phyloP scores from a whole-genome alignment of 495 filamentous ascomycete genomes.

The Echria macrotheca region DNA sequence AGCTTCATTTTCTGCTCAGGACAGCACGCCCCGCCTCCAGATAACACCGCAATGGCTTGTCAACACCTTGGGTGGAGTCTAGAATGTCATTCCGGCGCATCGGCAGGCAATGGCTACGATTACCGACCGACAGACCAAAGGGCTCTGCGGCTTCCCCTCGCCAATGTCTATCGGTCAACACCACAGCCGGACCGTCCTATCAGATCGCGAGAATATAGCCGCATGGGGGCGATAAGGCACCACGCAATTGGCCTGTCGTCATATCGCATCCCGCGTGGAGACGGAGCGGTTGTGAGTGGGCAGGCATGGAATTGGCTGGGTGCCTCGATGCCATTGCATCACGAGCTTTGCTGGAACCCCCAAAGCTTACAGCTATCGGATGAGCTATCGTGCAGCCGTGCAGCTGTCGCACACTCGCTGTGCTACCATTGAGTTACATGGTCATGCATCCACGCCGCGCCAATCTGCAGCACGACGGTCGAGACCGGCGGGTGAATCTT shows the following conservation, averaged over 20 bases:
- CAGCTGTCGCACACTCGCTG: too few species aligned
- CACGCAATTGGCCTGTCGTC: conserved; percentile 29
- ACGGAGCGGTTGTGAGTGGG: conserved; percentile 16
- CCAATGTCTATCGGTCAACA: too few species aligned
- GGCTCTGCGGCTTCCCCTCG: background rate
- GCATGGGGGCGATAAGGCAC: conserved; percentile 28
- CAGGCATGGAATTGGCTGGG: conserved; percentile 23
- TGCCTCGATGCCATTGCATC: conserved; percentile 22
- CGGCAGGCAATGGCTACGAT: background rate
- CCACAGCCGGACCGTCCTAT: conserved; percentile 14
- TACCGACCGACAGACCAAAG: too few species aligned
- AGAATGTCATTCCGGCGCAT: background rate
- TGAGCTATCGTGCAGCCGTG: too few species aligned
- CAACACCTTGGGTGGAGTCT: background rate
- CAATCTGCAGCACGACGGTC: conserved; percentile 4
- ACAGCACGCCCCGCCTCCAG: background rate
- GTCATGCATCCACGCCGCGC: conserved; percentile 15
- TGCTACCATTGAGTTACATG: conserved; percentile 11
- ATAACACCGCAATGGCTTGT: background rate
- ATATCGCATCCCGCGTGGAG: conserved; percentile 32
- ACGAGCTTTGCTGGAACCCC: conserved; percentile 12
- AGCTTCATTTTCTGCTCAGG: too few species aligned
- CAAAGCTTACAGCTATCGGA: conserved; percentile 16
- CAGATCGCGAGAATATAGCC: conserved; percentile 17
- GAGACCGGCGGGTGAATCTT: too few species aligned